Base-by-base conservation (phyloP, 2,329 filamentous ascomycete species). In the Fusarium graminum region DNA sequence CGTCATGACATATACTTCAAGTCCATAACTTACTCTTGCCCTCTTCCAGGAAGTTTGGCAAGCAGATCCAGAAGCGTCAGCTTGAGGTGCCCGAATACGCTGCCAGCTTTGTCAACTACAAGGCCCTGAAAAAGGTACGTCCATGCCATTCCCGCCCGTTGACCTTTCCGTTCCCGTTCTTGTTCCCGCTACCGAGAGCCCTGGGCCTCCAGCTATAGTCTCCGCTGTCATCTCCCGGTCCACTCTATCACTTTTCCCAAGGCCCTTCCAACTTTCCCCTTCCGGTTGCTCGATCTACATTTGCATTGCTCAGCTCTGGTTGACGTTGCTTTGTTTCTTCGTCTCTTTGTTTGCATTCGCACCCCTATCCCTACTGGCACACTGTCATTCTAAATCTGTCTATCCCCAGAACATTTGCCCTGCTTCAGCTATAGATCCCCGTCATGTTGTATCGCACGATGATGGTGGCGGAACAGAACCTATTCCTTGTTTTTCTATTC, bases 61-160 rank as follows among this genome's bases (percentile, higher is more conserved):
- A 99, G 85, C 93, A 97, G 79, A 97, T 99, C 72, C 95, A 98
- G 84, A 97, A 97, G 85, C 91, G 94, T 78, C 95, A 99, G 86
- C 92, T 99, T 75, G 95, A 99, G 79, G 94, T 99, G 62, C 95
- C 95, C 62, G 95, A 99, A 86, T 99, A 99, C 90, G 94, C 95
- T 65, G 93, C 94, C 68, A 97, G 94, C 81, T 99, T 99, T 78
- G 94, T 98, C 73, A 97, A 99, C 81, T 99, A 99, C 85, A 99
- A 99, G 83, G 94, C 93, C 62, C 85, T 99, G 72, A 99, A 99
- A 81, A 98, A 98, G 92, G 95, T 97, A 77, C 65, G 80, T 42
- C 68, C 55, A 47, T 71, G 39, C 19, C 52, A 47, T 60, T 63
- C 62, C 67, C 47, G 38, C 50, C 39, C 50, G 47, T 66, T 61